Base-by-base conservation (phyloP, 495 filamentous ascomycete genomes). In the Daldinia concentrica region DNA sequence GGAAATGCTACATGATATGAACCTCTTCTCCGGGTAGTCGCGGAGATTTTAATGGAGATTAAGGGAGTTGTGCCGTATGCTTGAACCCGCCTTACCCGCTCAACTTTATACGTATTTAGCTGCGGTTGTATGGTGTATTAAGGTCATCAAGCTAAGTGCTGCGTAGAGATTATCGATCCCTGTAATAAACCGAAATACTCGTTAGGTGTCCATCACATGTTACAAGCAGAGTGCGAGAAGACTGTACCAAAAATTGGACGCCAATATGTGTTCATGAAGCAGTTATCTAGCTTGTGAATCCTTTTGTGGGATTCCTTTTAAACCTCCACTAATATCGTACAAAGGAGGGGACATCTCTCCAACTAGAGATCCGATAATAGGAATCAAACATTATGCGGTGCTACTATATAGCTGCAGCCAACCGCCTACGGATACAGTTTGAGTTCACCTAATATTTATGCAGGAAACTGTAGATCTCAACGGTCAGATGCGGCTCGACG, bases 391-490 rank as follows among this genome's bases (percentile, higher is more conserved):
- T 15, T 51, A 26, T 15, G 22, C 30, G 36, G 9, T 50, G 48
- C 22, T 36, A 61, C 27, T 34, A n/a, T 15, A 61, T 37, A 57
- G 68, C 62, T 65, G 62, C 48, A 60, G 36, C 62, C 61, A 70
- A 48, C 48, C 26, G 45, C 27, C 27, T 15, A 45, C 27, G 17
- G 17, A 45, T n/a, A 43, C 36, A n/a, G 14, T 26, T 37, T 41
- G 30, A 39, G 11, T 27, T 59, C 22, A 4, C 34, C 60, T 56
- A 17, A 19, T 11, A 30, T 52, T 36, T 15, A n/a, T 19, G 51
- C 58, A n/a, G 58, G n/a, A 45, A 34, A 19, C 32, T 45, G 56
- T 62, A 62, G 59, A 71, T 52, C 62, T 71, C 54, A 71, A 58
- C 43, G 6, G 26, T 50, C 19, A 22, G 54, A 66, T 66, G 69